phyloP scores from a whole-genome alignment of 2,329 filamentous ascomycete species.

The Leptographium lundbergii region DNA sequence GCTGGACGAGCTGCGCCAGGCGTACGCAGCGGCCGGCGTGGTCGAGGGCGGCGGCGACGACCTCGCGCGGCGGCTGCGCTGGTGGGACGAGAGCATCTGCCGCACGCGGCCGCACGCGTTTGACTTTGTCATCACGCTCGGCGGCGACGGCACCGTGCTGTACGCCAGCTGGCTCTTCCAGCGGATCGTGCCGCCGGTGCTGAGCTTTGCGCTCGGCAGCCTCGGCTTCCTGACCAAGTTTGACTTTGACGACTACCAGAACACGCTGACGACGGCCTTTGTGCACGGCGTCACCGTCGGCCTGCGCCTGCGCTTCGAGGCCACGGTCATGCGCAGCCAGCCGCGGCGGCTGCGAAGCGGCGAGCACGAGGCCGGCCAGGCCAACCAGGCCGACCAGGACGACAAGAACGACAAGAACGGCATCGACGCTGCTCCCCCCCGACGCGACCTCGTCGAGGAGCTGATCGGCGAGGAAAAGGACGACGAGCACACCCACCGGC shows the following conservation, averaged over 20 bases:
- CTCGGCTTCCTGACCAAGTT: conserved; percentile 95
- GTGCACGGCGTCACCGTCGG: conserved; percentile 78
- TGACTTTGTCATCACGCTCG: conserved; percentile 85
- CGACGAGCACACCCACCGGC: conserved; percentile 72
- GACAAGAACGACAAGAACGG: too few relatives aligned
- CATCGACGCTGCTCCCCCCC: conserved; percentile 15
- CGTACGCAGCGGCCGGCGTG: conserved; percentile 21
- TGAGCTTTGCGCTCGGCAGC: conserved; percentile 84
- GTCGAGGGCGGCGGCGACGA: conserved; percentile 19
- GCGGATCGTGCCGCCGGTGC: conserved; percentile 80
- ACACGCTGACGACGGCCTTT: conserved; percentile 60
- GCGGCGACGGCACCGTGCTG: conserved; percentile 91
- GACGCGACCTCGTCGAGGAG: conserved; percentile 69
- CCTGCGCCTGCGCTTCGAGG: conserved; percentile 79
- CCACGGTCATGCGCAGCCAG: conserved; percentile 77
- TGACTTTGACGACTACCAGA: conserved; percentile 65
- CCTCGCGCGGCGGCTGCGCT: conserved; percentile 48
- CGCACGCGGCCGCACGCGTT: conserved; percentile 69
- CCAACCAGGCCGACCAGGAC: background rate
- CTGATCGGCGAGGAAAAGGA: conserved; percentile 76
- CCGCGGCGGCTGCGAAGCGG: conserved; percentile 21
- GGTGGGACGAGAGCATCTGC: conserved; percentile 76
- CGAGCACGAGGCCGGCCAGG: background rate
- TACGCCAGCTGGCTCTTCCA: conserved; percentile 98
- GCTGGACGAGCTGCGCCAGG: conserved; percentile 42